Evolutionary conservation across 1,139 yeast species (phyloP), one percentile per base, ranked within the genome.

Genomic region (Eremothecium coryli): DNA sequence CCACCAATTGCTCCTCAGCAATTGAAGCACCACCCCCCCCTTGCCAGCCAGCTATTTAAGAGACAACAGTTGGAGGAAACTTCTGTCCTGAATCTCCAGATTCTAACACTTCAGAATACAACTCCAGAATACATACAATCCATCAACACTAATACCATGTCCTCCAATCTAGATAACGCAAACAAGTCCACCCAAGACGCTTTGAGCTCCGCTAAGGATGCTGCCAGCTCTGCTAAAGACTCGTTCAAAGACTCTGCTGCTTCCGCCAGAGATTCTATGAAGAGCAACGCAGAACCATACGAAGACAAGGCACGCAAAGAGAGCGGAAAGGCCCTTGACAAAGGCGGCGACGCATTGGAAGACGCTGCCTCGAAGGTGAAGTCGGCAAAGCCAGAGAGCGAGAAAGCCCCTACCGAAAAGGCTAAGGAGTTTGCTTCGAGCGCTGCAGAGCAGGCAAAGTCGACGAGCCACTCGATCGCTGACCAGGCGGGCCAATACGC

Each of bases 401-500:
- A 81, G 58, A 85, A 85, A 69, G 48, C 76, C 31, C 63, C 68
- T 49, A 60, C 65, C 29, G 80, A 82, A 52, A 65, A 78, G 63
- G 77, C 76, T 46, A 78, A 80, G 68, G 95, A 85, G 66, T 42
- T 59, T 26, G 76, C 73, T 44, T 78, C 93, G 38, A 79, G 72
- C 56, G 17, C 16, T 6, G 28, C 66, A 38, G 81, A 76, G 39
- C 68, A 78, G 38, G 84, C 81, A 39, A 25, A 25, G 16, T 13
- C 13, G 12, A 25, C 28, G n/a, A 20, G 22, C 10, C 7, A 20
- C 7, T 7, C 7, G 10, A n/a, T 25, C 16, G 28, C 5, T 4
- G 28, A 25, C 28, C 17, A 12, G 5, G 28, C 28, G 4, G 22
- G 22, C 10, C 22, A 71, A 43, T 77, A 76, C 58, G 63, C 71